A percentile compares a stretch with the other conserved stretches of the same genome.
These are phyloP conservation scores for Plectosphaerella plurivora DNA, from an alignment of 2,329 filamentous ascomycete species.

Conservation along the genomic window DNA sequence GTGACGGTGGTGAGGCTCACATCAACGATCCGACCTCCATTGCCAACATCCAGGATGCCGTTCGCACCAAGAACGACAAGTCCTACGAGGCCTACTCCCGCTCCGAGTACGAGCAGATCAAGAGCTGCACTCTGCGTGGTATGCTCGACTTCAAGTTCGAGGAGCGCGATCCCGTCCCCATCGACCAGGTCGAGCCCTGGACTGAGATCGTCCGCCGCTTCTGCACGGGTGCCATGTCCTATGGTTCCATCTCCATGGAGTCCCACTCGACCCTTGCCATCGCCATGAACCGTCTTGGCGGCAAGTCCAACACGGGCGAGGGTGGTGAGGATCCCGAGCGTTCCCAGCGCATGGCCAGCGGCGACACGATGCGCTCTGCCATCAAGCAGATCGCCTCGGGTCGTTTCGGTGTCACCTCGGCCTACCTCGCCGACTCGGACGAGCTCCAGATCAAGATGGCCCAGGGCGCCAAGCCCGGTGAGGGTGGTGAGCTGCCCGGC, in stretches of 20 bases:
- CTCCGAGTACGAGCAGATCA: conserved; percentile 93
- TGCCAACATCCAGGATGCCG: conserved; percentile 94
- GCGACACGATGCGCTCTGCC: conserved; percentile 93
- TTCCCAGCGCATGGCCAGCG: conserved; percentile 80
- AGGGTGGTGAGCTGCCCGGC: conserved; percentile 93
- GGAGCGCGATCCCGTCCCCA: conserved; percentile 75
- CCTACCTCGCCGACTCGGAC: conserved; percentile 91
- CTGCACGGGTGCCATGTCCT: conserved; percentile 97
- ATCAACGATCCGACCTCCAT: conserved; percentile 93
- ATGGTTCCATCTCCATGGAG: conserved; percentile 98
- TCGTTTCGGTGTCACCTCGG: conserved; percentile 91
- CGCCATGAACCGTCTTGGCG: conserved; percentile 93
- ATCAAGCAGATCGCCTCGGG: conserved; percentile 98
- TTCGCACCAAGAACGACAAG: conserved; percentile 96
- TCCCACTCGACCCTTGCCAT: conserved; percentile 93
- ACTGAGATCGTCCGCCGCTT: conserved; percentile 96
- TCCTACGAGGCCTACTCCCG: conserved; percentile 95
- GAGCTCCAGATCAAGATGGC: conserved; percentile 99
- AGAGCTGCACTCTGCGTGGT: conserved; percentile 90
- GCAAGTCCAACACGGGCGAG: conserved; percentile 97
- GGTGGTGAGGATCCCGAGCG: conserved; percentile 94
- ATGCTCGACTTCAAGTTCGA: conserved; percentile 96
- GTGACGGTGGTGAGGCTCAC: conserved; percentile 91
- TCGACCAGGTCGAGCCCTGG: conserved; percentile 97
- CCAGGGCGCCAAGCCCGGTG: conserved; percentile 94